Evolutionary conservation across 2,329 filamentous ascomycete genomes (phyloP).

Genomic region (Allantophomopsis lycopodina): DNA sequence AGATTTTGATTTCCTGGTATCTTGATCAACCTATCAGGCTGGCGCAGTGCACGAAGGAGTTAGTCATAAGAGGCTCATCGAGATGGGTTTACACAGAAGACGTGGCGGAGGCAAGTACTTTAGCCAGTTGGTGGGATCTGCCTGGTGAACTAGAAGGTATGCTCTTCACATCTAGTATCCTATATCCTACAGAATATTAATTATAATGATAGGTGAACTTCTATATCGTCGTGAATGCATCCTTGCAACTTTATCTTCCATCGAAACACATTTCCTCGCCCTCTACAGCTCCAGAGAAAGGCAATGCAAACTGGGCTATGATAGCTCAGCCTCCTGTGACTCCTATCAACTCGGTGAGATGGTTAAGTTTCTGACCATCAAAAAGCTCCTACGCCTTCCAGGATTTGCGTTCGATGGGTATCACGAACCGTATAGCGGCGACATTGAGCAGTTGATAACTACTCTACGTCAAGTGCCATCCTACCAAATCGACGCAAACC

Average conservation of each 20-base stretch:
- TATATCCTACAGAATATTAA: slow-evolving; percentile 7
- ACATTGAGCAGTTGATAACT: slow-evolving; percentile 45
- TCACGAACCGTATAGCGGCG: slow-evolving; percentile 33
- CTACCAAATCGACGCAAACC: slow-evolving; percentile 63
- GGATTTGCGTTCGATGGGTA: slow-evolving; percentile 32
- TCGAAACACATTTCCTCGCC: slow-evolving; percentile 52
- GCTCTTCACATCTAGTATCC: slow-evolving; percentile 1
- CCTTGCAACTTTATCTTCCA: slow-evolving; percentile 54
- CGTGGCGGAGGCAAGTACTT: slow-evolving; percentile 19
- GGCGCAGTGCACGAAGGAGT: slow-evolving; percentile 44
- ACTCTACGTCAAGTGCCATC: slow-evolving; percentile 50
- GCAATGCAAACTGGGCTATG: slow-evolving; percentile 65
- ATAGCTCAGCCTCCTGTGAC: slow-evolving; percentile 59
- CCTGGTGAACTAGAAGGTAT: slow-evolving; percentile 53
- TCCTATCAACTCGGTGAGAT: slow-evolving; percentile 70
- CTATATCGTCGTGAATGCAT: slow-evolving; percentile 51
- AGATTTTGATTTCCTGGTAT: slow-evolving; percentile 51
- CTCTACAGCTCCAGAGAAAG: slow-evolving; percentile 53
- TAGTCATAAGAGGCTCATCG: slow-evolving; percentile 51
- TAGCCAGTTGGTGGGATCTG: slow-evolving; percentile 58
- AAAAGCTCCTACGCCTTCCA: slow-evolving; percentile 44
- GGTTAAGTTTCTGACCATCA: slow-evolving; percentile 53
- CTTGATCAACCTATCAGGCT: slow-evolving; percentile 49
- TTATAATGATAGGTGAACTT: slow-evolving; percentile 40
- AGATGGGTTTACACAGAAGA: slow-evolving; percentile 17